Percentiles rank a stretch among this genome's conserved stretches.
Conservation (phyloP, 768 basidiomycete genomes). For the Cubamyces lactineus region DNA sequence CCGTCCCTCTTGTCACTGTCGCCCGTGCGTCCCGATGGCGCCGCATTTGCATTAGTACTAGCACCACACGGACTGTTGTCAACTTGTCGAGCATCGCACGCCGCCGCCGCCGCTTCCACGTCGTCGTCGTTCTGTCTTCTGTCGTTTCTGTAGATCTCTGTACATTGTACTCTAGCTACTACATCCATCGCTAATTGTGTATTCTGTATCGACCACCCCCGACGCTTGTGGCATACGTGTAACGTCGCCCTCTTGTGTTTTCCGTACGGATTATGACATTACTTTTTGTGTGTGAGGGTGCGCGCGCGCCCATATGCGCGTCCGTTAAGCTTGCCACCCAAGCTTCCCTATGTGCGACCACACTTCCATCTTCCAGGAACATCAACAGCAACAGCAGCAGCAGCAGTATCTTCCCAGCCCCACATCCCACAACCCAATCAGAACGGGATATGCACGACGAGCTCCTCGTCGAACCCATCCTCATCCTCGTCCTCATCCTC, state of each 20-base stretch:
- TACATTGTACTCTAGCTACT: slow-evolving; percentile 1
- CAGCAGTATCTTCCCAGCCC: too few relatives aligned
- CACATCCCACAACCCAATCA: not conserved
- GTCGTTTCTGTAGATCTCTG: not conserved
- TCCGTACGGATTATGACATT: not conserved
- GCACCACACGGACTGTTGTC: not conserved
- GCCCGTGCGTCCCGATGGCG: too few relatives aligned
- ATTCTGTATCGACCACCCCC: not conserved
- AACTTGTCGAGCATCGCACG: not conserved
- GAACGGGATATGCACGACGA: slow-evolving; percentile 12
- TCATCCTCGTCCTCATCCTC: slow-evolving; percentile 29
- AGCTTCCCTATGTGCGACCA: too few relatives aligned
- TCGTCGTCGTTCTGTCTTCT: not conserved
- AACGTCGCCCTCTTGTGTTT: not conserved
- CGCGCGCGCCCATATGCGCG: not conserved
- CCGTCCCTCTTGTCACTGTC: not conserved
- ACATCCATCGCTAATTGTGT: not conserved
- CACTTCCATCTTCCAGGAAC: not conserved
- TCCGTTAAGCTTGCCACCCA: too few relatives aligned
- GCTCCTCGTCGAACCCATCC: slow-evolving; percentile 23
- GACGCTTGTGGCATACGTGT: not conserved
- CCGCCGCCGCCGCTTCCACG: not conserved
- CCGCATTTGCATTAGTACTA: too few relatives aligned
- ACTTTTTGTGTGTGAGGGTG: too few relatives aligned
- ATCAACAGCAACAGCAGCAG: too few relatives aligned